Conservation (phyloP, 331 rosid genomes). For the Pyracantha coccinea region DNA sequence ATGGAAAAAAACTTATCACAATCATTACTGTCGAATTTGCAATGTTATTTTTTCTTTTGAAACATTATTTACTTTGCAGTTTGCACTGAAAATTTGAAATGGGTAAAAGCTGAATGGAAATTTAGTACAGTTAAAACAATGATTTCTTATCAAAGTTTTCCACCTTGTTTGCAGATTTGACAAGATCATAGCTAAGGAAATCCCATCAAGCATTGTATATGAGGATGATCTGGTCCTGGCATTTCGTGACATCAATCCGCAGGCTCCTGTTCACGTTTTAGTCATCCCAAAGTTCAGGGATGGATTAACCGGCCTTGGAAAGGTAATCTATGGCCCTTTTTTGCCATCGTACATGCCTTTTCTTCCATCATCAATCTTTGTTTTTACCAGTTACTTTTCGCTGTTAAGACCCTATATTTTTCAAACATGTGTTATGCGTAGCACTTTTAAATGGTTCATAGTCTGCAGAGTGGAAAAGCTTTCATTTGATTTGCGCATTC, state of each 20-base stretch:
- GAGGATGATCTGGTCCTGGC: conserved; percentile 89
- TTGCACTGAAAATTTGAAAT: too few species aligned
- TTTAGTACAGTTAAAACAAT: background rate
- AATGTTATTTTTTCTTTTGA: too few species aligned
- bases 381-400: background rate
- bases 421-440: background rate
- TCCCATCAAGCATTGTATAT: conserved; percentile 71
- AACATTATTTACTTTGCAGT: too few species aligned
- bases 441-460: too few species aligned
- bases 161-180: conserved; percentile 51
- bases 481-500: background rate
- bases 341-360: background rate
- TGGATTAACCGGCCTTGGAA: conserved; percentile 68
- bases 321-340: conserved; percentile 32
- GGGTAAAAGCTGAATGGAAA: background rate
- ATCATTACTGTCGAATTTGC: background rate
- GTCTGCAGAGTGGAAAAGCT: background rate
- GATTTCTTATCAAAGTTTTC: background rate
- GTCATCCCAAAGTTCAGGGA: conserved; percentile 84
- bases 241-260: conserved; percentile 72
- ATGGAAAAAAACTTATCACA: background rate
- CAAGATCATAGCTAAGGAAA: conserved; percentile 88
- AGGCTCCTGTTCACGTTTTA: conserved; percentile 89
- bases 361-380: background rate
- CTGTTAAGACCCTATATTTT: too few species aligned